These are phyloP conservation scores for Annona cherimola DNA, from an alignment of 164 flowering plant genomes.

Conservation along the genomic window DNA sequence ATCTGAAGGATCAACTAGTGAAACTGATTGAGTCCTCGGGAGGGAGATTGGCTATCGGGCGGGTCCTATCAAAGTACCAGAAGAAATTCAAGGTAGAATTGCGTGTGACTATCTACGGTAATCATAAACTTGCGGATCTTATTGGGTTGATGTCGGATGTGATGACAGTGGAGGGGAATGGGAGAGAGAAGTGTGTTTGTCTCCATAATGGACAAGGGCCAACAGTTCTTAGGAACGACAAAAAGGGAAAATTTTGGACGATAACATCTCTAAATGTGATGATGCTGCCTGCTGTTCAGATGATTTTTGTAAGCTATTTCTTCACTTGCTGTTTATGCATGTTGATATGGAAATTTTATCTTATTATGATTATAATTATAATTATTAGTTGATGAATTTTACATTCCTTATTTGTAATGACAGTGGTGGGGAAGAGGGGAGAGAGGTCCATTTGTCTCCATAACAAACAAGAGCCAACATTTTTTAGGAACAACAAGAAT, in stretches of 20 bases:
- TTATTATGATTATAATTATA: no score
- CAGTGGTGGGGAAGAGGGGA: no score
- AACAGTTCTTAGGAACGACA: conserved; percentile 41
- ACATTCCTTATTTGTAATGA: no score
- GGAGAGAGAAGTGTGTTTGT: conserved; percentile 51
- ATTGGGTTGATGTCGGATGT: conserved; percentile 61
- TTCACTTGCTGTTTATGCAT: no score
- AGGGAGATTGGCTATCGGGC: conserved; percentile 49
- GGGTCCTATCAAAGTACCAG: conserved; percentile 73
- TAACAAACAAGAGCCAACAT: no score
- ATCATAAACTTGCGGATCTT: conserved; percentile 69
- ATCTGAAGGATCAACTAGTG: conserved; percentile 69
- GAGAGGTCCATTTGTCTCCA: no score
- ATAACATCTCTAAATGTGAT: conserved; percentile 13
- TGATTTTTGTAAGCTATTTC: no score
- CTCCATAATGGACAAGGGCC: no score
- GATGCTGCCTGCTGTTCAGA: conserved; percentile 29
- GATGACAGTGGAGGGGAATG: conserved; percentile 67
- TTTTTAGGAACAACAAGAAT: no score
- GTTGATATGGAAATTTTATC: no score
- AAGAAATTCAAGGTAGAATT: conserved; percentile 70
- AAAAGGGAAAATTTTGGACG: conserved; percentile 51
- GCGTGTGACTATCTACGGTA: conserved; percentile 70
- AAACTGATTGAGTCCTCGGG: no score
- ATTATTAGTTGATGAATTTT: no score